Evolutionary conservation across 192 early-diverging fungal species (phyloP).

Genomic region (Coemansia sp.): DNA sequence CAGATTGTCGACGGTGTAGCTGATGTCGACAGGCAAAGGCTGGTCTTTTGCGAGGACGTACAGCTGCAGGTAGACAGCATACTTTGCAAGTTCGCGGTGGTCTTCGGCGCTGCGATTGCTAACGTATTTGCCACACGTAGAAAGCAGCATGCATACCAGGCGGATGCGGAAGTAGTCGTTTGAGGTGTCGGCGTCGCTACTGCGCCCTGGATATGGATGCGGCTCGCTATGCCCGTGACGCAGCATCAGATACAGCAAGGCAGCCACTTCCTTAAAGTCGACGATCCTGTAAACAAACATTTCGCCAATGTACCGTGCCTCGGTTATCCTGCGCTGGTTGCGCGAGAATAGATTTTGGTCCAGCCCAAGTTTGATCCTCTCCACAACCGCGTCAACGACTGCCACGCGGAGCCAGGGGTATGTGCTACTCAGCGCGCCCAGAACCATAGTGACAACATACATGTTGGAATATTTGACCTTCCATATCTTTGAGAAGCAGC

Average conservation of each 20-base stretch:
- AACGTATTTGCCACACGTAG: conserved; percentile 78
- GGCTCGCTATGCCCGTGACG: conserved; percentile 78
- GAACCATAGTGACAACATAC: conserved; percentile 77
- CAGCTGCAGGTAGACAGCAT: conserved; percentile 84
- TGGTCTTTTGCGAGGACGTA: conserved; percentile 83
- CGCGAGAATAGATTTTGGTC: conserved; percentile 92
- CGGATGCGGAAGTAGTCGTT: conserved; percentile 92
- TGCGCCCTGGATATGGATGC: conserved; percentile 53
- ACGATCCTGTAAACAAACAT: conserved; percentile 89
- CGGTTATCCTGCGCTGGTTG: conserved; percentile 86
- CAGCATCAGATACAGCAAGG: conserved; percentile 79
- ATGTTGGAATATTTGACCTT: conserved; percentile 90
- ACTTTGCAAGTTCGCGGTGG: conserved; percentile 35
- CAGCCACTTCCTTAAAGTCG: conserved; percentile 74
- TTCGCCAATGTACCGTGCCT: conserved; percentile 84
- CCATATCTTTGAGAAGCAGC: conserved; percentile 87
- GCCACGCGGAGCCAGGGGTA: conserved; percentile 85
- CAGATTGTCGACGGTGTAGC: conserved; percentile 80
- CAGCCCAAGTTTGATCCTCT: conserved; percentile 84
- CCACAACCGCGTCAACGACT: conserved; percentile 84
- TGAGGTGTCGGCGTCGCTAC: conserved; percentile 70
- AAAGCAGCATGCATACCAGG: conserved; percentile 80
- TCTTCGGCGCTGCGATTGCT: conserved; percentile 64
- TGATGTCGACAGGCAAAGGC: conserved; percentile 78
- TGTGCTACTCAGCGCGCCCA: conserved; percentile 70